Conservation (phyloP, 345 rosid genomes). For the Mercurialis annua region DNA sequence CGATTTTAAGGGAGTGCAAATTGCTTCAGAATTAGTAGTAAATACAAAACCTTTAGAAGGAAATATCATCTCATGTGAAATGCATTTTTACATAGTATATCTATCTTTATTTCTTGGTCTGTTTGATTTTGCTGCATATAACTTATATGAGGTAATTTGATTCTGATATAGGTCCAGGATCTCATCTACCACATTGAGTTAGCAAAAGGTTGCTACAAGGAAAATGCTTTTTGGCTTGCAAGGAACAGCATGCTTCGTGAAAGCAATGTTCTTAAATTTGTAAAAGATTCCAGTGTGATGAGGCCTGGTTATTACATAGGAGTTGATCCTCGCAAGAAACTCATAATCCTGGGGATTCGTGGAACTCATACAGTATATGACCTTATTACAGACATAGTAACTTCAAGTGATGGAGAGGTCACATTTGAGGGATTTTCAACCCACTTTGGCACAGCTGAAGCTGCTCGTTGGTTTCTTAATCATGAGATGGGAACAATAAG, state of each 20-base stretch:
- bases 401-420: constrained; percentile 77
- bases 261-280: constrained; percentile 64
- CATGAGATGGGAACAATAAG: constrained; percentile 69
- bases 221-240: constrained; percentile 46
- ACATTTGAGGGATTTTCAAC: constrained; percentile 88
- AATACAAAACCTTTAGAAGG: constrained; percentile 14
- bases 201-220: constrained; percentile 76
- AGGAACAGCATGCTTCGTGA: constrained; percentile 81
- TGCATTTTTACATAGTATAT: background rate
- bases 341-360: constrained; percentile 72
- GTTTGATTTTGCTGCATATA: background rate
- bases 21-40: constrained; percentile 60
- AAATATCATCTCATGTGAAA: background rate
- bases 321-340: constrained; percentile 67
- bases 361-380: constrained; percentile 90
- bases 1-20: constrained; percentile 67
- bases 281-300: constrained; percentile 72
- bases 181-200: constrained; percentile 82
- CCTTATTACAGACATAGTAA: constrained; percentile 75
- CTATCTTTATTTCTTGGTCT: background rate
- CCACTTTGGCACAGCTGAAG: constrained; percentile 95
- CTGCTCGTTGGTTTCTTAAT: constrained; percentile 90
- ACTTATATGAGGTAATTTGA: constrained; percentile 19
- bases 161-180: constrained; percentile 57
- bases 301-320: constrained; percentile 91